Conservation (phyloP, 1,284 basidiomycete genomes). For the Puccinia polysora region DNA sequence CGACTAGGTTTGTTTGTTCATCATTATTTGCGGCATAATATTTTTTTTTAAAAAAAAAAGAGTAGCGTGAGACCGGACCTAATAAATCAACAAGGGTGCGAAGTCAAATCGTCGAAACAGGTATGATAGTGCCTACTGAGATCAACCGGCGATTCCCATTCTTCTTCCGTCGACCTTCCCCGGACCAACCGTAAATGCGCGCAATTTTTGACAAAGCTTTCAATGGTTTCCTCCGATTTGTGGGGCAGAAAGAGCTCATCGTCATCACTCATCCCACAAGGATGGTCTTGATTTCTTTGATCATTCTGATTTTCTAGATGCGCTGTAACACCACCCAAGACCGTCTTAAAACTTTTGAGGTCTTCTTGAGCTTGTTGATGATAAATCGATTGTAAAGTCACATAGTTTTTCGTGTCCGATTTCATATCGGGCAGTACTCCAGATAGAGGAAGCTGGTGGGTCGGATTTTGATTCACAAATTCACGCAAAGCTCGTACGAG, state of each 20-base stretch:
- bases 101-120: no score
- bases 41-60: constrained; percentile 44
- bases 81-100: neutral
- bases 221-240: constrained; percentile 60
- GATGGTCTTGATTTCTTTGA: constrained; percentile 48
- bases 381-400: constrained; percentile 72
- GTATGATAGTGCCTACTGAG: constrained; percentile 45
- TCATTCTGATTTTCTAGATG: neutral
- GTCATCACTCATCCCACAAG: constrained; percentile 36
- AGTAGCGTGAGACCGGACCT: neutral
- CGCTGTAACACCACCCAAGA: constrained; percentile 50
- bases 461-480: constrained; percentile 58
- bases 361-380: constrained; percentile 67
- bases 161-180: constrained; percentile 67
- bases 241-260: constrained; percentile 50
- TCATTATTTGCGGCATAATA: neutral
- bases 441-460: constrained; percentile 61
- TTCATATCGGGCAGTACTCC: constrained; percentile 91
- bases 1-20: constrained; percentile 44
- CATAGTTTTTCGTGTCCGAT: constrained; percentile 75
- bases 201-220: constrained; percentile 83
- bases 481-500: constrained; percentile 72
- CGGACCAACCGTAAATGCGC: constrained; percentile 73
- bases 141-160: constrained; percentile 57
- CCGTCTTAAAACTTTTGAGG: constrained; percentile 57